Evolutionary conservation across 1,284 basidiomycete genomes (phyloP), one percentile per base, ranked within the genome.

Genomic region (Wolfiporia cocos): DNA sequence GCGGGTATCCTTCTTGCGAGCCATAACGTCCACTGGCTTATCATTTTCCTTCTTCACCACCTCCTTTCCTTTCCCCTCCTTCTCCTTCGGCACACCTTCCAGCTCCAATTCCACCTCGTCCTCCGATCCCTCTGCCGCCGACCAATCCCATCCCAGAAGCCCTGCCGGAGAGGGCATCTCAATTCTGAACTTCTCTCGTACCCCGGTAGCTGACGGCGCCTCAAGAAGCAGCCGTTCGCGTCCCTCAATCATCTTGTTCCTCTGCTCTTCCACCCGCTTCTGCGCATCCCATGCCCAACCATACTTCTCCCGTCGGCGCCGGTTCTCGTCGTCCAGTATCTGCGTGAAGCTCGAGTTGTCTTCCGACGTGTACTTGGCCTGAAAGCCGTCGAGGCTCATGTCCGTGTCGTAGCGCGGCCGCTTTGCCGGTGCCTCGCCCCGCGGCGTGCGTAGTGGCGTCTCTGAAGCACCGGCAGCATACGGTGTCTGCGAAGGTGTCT

Each of bases 331-430:
- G 42, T 92, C 81, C 41, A 97, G 65, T 47, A 96, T 92, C 48
- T 89, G 74, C 10, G 89, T 89, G 61, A 97, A 97, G 44, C 89
- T 93, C 3, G 92, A 83, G 61, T 97, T 97, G 62, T 97, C 93
- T 61, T 96, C 92, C 0, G 91, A 94, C 1, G 94, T 97, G 61
- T 91, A 95, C 34, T 76, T 76, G 3, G 90, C 79, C 59, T 96
- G 93, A 59, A 96, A 97, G 12, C 71, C 68, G 60, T 96, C 91
- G 15, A 96, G 71, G 34, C 73, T 79, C 52, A 93, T 64, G 38
- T 69, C 58, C 2, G 67, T 66, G 49, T 89, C 74, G 50, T 77
- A 80, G 42, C 75, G 73, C 15, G 69, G 51, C 28, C 76, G 72
- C 58, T 87, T 85, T 42, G 62, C 50, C 0, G 69, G 63, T 23